Evolutionary conservation across 2,329 filamentous ascomycete genomes (phyloP).

Genomic region (Nemania sp.): DNA sequence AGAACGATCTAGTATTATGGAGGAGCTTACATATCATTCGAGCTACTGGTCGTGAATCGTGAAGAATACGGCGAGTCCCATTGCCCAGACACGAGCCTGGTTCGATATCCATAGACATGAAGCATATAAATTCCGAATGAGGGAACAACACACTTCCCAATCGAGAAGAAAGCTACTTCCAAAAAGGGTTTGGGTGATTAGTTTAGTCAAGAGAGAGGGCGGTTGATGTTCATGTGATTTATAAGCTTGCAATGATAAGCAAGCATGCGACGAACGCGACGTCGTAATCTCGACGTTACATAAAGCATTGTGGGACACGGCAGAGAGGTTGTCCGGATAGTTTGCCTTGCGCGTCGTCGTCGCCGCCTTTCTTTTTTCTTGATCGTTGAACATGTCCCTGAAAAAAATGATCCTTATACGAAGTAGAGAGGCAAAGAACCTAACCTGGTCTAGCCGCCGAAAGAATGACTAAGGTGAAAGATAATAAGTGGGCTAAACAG

Average conservation of each 20-base stretch:
- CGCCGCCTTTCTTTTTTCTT: no score
- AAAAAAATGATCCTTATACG: no score
- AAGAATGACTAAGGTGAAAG: neutral
- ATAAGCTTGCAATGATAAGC: conserved; percentile 8
- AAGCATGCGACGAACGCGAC: neutral
- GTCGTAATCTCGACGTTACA: neutral
- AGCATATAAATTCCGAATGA: no score
- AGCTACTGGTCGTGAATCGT: neutral
- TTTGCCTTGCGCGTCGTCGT: no score
- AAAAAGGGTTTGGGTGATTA: neutral
- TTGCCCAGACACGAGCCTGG: no score
- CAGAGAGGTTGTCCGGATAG: no score
- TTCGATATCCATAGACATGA: no score
- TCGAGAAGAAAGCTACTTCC: conserved; percentile 20
- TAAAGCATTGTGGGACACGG: neutral
- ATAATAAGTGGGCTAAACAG: no score
- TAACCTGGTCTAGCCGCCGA: no score
- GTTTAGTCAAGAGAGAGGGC: neutral
- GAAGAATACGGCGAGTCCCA: no score
- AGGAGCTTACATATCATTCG: conserved; percentile 13
- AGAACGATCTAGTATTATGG: neutral
- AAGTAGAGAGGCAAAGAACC: no score
- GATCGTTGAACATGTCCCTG: no score
- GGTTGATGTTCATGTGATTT: conserved; percentile 7
- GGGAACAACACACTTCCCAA: conserved; percentile 18